Evolutionary conservation across 495 filamentous ascomycete species (phyloP), one percentile per base, ranked within the genome.

Genomic region (Neurospora sp.): DNA sequence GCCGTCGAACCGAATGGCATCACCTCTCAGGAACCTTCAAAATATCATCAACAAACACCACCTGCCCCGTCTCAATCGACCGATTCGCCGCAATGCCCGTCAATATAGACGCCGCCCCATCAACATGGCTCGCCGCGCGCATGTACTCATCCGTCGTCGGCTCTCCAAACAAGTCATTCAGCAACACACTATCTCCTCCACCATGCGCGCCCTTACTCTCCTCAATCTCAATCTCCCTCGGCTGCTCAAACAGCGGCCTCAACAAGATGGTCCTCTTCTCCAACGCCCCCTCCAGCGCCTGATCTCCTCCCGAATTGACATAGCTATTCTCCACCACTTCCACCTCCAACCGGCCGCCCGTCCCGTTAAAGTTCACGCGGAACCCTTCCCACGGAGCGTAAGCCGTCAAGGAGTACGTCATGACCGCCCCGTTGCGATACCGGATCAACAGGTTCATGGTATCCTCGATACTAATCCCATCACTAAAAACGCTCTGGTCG

Each of bases 391-490:
- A 85, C 35, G 84, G 84, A 70, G 84, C 82, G 66, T 86, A 86
- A 69, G 84, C 84, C 7, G 83, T 84, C 72, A 85, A 71, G 70
- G 81, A 83, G 72, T 85, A 86, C 39, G 84, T 84, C 75, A 86
- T 74, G 72, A 89, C 84, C 1, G 84, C 85, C 2, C 85, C 85
- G 72, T 83, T 85, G 12, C 82, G 81, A 74, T 90, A 90, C 76
- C 84, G 80, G 70, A 90, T 86, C 72, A 89, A 79, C 70, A 89
- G 77, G 44, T 85, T 86, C 87, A 89, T 88, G 5, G 86, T 89
- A 74, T 89, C 87, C 77, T 90, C 87, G 74, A 89, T 89, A 74
- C 82, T 88, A 71, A 90, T 88, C 6, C 87, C 88, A 71, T 90
- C 88, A 0, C 86, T 83, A 69, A 89, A 89, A 9, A 89, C 87